These are phyloP conservation scores for Lantana camara DNA, from an alignment of 257 asterid genomes.

Conservation along the genomic window DNA sequence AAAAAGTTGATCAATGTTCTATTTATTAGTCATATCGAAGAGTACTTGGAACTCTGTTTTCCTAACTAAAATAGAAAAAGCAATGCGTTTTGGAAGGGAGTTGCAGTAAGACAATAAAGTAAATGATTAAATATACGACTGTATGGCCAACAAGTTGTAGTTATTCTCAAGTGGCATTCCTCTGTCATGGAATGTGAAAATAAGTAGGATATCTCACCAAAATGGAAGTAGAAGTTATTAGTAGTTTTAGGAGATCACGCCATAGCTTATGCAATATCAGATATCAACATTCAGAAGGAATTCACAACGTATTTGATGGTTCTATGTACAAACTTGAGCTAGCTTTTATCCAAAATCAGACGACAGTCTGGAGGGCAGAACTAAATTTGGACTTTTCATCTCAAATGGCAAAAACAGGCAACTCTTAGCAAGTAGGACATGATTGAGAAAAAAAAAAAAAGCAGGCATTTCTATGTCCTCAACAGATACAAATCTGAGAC, in stretches of 20 bases:
- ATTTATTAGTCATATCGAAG: constrained; percentile 9
- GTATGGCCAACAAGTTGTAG: neutral
- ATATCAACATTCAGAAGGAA: constrained; percentile 18
- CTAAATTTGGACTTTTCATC: constrained; percentile 13
- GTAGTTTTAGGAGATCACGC: too few species aligned
- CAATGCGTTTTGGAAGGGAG: constrained; percentile 6
- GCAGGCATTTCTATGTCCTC: constrained; percentile 5
- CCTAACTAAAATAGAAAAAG: neutral
- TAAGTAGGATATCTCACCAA: neutral
- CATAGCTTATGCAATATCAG: constrained; percentile 5
- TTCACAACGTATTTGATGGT: constrained; percentile 16
- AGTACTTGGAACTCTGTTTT: constrained; percentile 10
- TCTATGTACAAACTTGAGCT: constrained; percentile 10
- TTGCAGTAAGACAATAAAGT: constrained; percentile 16
- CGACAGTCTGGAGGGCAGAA: constrained; percentile 13
- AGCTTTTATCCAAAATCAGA: constrained; percentile 10
- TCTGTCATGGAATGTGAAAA: neutral
- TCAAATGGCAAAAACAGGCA: constrained; percentile 9
- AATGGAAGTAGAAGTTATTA: constrained; percentile 9
- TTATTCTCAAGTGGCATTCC: constrained; percentile 6
- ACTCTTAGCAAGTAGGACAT: constrained; percentile 16
- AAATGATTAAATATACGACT: constrained; percentile 3
- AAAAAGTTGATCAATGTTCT: constrained; percentile 21
- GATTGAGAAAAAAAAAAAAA: constrained; percentile 6
- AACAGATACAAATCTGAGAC: constrained; percentile 13